These are phyloP conservation scores for Thelonectria blattea DNA, from an alignment of 2,329 filamentous ascomycete genomes.

Conservation along the genomic window DNA sequence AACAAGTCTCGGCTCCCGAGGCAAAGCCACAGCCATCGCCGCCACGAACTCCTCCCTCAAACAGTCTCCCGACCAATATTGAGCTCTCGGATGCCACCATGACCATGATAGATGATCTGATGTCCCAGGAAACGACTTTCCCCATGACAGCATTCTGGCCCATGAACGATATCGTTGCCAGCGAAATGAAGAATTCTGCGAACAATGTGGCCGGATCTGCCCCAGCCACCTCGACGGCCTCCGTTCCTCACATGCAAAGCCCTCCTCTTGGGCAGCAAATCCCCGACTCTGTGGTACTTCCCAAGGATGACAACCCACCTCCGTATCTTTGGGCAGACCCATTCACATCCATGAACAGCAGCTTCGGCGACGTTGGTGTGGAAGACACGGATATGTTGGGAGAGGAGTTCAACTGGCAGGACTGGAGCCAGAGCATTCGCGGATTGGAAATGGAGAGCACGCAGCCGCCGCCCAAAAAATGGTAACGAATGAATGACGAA, in stretches of 20 bases:
- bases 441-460: conserved; percentile 45
- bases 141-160: conserved; percentile 33
- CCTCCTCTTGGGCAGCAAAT: conserved; percentile 24
- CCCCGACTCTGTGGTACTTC: conserved; percentile 26
- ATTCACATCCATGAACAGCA: conserved; percentile 40
- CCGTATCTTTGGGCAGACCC: conserved; percentile 51
- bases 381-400: conserved; percentile 50
- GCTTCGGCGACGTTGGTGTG: conserved; percentile 35
- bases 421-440: conserved; percentile 52
- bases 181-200: conserved; percentile 29
- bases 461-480: conserved; percentile 29
- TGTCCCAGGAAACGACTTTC: conserved; percentile 22
- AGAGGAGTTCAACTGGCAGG: conserved; percentile 56
- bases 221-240: background rate
- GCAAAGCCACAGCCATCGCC: conserved; percentile 21
- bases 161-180: conserved; percentile 28
- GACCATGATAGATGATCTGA: conserved; percentile 36
- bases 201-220: background rate
- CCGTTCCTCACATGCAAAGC: conserved; percentile 20
- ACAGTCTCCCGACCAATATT: conserved; percentile 29
- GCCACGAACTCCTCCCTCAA: conserved; percentile 27
- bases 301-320: conserved; percentile 44
- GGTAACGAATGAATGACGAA: conserved; percentile 19
- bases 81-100: conserved; percentile 40
- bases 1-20: background rate